phyloP scores from a whole-genome alignment of 768 basidiomycete genomes.

The Scleroderma citrinum region DNA sequence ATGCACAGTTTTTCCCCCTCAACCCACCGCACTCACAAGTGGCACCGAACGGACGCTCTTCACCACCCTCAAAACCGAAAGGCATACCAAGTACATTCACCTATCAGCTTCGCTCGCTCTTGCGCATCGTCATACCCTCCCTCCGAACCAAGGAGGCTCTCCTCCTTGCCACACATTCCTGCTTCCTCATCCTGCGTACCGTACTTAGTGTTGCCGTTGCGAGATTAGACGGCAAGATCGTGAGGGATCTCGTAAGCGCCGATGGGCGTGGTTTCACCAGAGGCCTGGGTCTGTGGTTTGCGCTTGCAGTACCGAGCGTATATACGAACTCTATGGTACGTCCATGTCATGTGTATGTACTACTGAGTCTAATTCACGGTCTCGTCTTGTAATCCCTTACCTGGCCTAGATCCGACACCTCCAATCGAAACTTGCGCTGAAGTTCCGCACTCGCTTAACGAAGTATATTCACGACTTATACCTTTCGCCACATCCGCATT shows the following conservation, averaged over 20 bases:
- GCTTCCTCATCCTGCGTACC: constrained; percentile 81
- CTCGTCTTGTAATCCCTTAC: not conserved
- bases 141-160: constrained; percentile 63
- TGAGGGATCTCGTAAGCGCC: constrained; percentile 82
- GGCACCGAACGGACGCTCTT: constrained; percentile 12
- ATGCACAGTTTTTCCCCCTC: constrained; percentile 59
- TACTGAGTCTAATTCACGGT: not conserved
- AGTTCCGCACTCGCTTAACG: constrained; percentile 80
- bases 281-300: constrained; percentile 80
- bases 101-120: constrained; percentile 65
- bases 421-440: constrained; percentile 78
- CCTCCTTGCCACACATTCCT: constrained; percentile 71
- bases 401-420: constrained; percentile 73
- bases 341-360: not conserved
- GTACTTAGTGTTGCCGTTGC: constrained; percentile 87
- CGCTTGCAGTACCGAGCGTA: constrained; percentile 85
- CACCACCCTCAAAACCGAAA: constrained; percentile 42
- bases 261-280: constrained; percentile 77
- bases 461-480: constrained; percentile 92
- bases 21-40: constrained; percentile 29
- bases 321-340: constrained; percentile 93
- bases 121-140: constrained; percentile 64
- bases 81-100: constrained; percentile 64
- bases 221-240: constrained; percentile 82
- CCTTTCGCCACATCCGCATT: constrained; percentile 64